Base-by-base conservation (phyloP, 495 filamentous ascomycete species). In the Penicillium longicatenatum region DNA sequence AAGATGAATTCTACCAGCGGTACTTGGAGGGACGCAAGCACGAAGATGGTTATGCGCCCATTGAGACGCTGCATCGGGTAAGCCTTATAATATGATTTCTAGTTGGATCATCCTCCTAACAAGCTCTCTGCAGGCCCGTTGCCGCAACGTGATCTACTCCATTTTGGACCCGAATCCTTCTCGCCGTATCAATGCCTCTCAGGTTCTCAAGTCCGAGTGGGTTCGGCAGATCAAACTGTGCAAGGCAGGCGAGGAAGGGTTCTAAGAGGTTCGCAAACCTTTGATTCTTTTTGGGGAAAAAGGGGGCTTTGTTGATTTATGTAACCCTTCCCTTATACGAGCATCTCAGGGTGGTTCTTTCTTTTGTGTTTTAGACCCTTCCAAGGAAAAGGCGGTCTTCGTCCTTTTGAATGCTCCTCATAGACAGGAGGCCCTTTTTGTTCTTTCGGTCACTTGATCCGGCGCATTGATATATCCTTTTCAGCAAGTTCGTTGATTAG, bases 141-240 rank as follows among this genome's bases (percentile, higher is more conserved):
- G 94, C 74, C 89, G 95, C 21, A 98, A 98, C 66, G 94, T 98
- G 62, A 97, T 98, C 68, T 98, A 98, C 74, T 97, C 92, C 20
- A 97, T 98, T 59, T 81, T 98, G 17, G 94, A 98, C 69, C 94
- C 95, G n/a, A 97, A 98, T 69, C 80, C 80, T 29, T 82, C 82
- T 43, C 89, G 94, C 60, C 91, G 94, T 65, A 94, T 98, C 73
- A 97, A 92, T 43, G 92, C 94, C 55, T 92, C 91, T 8, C 94
- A 98, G 75, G 92, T 98, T 43, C 84, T 98, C 61, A 96, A 96
- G 70, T 97, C 94, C 20, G 95, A 98, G 76, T 98, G 95, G 94
- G 92, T 93, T 50, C 88, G 93, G 55, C 93, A 97, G 71, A 98
- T 98, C 69, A 92, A 91, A 75, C 78, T 97, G 43, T 98, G 94